A percentile compares a stretch with the other conserved stretches of the same genome.
Conservation (phyloP, 2,329 filamentous ascomycete species). For the Hortaea werneckii region DNA sequence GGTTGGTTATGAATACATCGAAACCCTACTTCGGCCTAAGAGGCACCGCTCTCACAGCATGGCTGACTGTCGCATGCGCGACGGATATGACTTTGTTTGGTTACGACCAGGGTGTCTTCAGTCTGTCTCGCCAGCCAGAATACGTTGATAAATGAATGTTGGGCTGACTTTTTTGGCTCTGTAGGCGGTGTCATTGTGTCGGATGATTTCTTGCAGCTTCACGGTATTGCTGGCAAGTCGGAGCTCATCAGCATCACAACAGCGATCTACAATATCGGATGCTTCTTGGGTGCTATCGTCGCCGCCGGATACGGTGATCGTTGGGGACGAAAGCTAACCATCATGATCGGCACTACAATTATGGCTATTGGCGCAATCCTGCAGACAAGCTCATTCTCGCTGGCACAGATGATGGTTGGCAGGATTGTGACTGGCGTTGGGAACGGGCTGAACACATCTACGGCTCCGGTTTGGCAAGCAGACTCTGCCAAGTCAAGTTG, state of each 20-base stretch:
- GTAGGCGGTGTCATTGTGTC: neutral
- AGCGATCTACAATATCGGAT: constrained; percentile 14
- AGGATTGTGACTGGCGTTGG: constrained; percentile 42
- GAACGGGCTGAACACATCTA: constrained; percentile 41
- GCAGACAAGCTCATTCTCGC: constrained; percentile 27
- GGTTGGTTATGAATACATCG: too few relatives aligned
- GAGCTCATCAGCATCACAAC: neutral
- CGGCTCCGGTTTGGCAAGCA: constrained; percentile 40
- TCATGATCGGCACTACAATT: constrained; percentile 28
- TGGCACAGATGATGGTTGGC: constrained; percentile 37
- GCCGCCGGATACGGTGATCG: constrained; percentile 26
- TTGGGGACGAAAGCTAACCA: constrained; percentile 29
- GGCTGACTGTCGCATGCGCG: neutral
- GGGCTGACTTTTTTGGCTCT: too few relatives aligned
- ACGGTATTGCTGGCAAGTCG: neutral
- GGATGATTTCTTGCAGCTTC: neutral
- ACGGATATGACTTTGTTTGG: constrained; percentile 1
- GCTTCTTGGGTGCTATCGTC: constrained; percentile 26
- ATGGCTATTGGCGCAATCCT: constrained; percentile 21
- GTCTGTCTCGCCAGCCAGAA: too few relatives aligned
- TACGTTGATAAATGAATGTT: too few relatives aligned
- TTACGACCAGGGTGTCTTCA: neutral
- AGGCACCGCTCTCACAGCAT: neutral
- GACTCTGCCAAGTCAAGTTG: constrained; percentile 37
- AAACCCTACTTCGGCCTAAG: neutral